Percentiles rank a stretch among this genome's conserved stretches.
phyloP scores from a whole-genome alignment of 148 eudicot genomes.

The Nepenthes mirabilis region DNA sequence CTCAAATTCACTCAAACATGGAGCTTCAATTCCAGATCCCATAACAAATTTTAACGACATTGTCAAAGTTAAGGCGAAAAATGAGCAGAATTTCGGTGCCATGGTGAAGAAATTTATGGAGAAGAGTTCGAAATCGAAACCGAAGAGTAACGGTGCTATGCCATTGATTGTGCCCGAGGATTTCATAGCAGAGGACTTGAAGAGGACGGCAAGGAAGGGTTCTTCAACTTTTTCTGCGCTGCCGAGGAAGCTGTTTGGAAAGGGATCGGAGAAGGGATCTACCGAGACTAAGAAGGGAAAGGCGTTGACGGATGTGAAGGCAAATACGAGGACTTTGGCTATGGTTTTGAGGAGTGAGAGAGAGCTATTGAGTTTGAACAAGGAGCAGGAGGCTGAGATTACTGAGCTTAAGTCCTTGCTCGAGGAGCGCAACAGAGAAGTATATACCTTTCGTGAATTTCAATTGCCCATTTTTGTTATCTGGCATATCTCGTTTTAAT shows the following conservation, averaged over 20 bases:
- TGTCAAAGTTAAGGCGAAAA: conserved; percentile 22
- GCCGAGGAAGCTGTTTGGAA: conserved; percentile 52
- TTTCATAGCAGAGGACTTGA: conserved; percentile 54
- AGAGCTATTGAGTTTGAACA: conserved; percentile 54
- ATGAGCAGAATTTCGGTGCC: conserved; percentile 36
- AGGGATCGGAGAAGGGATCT: conserved; percentile 17
- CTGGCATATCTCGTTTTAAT: too few relatives aligned
- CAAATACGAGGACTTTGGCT: conserved; percentile 68
- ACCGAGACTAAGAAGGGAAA: conserved; percentile 22
- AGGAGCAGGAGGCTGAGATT: conserved; percentile 55
- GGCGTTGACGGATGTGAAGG: conserved; percentile 67
- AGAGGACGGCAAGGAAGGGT: conserved; percentile 28
- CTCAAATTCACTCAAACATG: too few relatives aligned
- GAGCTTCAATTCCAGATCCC: conserved; percentile 1
- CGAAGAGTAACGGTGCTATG: conserved; percentile 2
- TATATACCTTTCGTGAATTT: conserved; percentile 4
- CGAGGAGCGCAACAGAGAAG: conserved; percentile 54
- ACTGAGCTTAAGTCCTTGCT: conserved; percentile 37
- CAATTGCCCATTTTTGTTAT: not conserved
- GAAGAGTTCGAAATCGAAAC: conserved; percentile 15
- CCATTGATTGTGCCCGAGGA: conserved; percentile 31
- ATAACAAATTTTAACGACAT: conserved; percentile 14
- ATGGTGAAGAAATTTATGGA: conserved; percentile 76
- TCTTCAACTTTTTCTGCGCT: conserved; percentile 22
- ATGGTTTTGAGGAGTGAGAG: conserved; percentile 91